Conservation (phyloP, 108 stramenopile species). For the Aurantiochytrium sp. region DNA sequence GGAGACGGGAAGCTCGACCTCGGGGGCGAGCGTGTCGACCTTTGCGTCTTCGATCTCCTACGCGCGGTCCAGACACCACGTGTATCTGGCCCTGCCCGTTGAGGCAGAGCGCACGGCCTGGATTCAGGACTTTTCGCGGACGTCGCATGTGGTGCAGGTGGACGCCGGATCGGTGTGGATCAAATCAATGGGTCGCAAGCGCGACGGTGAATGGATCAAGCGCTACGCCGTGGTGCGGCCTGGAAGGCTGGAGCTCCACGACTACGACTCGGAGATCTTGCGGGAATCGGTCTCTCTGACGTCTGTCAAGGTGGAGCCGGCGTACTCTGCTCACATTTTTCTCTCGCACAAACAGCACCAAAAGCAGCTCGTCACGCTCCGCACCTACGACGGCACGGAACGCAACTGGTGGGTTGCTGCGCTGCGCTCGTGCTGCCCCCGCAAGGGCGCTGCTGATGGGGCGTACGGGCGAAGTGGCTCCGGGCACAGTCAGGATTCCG, state of each 20-base stretch:
- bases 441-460: neutral
- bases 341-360: conserved; percentile 13
- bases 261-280: neutral
- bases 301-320: conserved; percentile 11
- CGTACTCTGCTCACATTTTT: conserved; percentile 11
- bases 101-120: conserved; percentile 4
- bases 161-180: conserved; percentile 17
- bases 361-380: conserved; percentile 9
- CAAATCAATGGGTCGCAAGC: neutral
- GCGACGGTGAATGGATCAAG: conserved; percentile 15
- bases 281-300: neutral
- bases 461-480: neutral
- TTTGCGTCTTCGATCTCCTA: neutral
- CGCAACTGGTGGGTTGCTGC: conserved; percentile 25
- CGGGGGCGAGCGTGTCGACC: conserved; percentile 5
- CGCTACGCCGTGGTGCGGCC: neutral
- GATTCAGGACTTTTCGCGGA: neutral
- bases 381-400: conserved; percentile 5
- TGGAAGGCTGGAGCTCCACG: neutral
- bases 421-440: neutral
- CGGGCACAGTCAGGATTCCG: neutral
- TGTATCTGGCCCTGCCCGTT: neutral
- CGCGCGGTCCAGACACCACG: neutral
- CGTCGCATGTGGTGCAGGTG: neutral
- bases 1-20: neutral